Base-by-base conservation (phyloP, 352 stramenopile genomes). In the Pythium dissotocum region DNA sequence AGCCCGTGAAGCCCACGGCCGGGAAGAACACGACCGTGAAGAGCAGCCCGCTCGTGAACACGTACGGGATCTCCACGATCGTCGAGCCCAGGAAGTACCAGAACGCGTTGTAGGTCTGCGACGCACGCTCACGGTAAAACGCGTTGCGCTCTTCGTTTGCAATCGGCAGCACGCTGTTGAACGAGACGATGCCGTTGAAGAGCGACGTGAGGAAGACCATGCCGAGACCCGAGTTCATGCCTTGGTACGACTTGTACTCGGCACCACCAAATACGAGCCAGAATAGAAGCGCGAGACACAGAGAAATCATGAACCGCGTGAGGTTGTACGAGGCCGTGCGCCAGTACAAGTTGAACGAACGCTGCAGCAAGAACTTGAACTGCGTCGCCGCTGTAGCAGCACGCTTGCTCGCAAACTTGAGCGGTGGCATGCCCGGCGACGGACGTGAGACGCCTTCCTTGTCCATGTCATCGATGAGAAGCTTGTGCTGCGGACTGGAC, bases 201-300 rank as follows among this genome's bases (percentile, higher is more conserved):
- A 95, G 32, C 13, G 90, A 87, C 7, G 85, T 81, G n/a, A 91
- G 75, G 71, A 94, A 97, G 35, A 97, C 87, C 40, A 97, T 84
- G 16, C 87, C 85, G 14, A 97, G 72, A 13, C 79, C 75, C 40
- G 70, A 67, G 60, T 83, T 85, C 30, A 89, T 65, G 40, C 80
- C 80, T 46, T 80, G 68, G 55, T 80, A 88, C 26, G 78, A 80
- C 4, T 57, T 73, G 59, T 82, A 88, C 18, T 83, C 67, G 35
- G 73, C 68, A 13, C 67, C 70, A 16, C 79, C 28, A 61, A 80
- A 92, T 1, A 83, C 52, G n/a, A 91, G 52, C 0, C 82, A 84
- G 18, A 94, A 78, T 21, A 96, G 67, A 10, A 94, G 61, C 6
- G 77, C 83, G 56, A 94, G 82, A 1, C 24, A 94, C 64, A 12